Evolutionary conservation across 2,329 filamentous ascomycete genomes (phyloP), one percentile per base, ranked within the genome.

Genomic region (Chrysoporthe deuterocubensis): DNA sequence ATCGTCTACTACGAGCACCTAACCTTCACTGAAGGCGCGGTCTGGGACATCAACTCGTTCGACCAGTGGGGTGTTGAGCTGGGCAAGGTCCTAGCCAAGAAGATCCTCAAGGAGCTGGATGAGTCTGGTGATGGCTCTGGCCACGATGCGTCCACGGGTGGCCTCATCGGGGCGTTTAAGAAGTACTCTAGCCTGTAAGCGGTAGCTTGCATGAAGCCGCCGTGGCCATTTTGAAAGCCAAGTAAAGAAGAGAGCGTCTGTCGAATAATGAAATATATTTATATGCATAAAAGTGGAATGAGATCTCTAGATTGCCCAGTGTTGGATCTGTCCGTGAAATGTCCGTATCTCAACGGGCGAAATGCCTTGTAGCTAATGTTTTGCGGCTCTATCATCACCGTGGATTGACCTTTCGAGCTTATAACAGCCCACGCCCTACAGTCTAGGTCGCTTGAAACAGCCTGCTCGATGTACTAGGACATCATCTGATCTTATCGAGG

Each of bases 1-100:
- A 99, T 99, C 75, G 95, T 94, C 72, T 99, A 98, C 87, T 99
- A 99, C 82, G 96, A 99, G 87, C 96, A 99, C 83, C 83, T 98
- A 70, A 98, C 96, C 67, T 99, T 99, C 81, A 96, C 93, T 48
- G 96, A 99, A 84, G 96, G 96, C 75, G 95, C 94, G 64, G 86
- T 99, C 78, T 99, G 96, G 96, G 97, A 98, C 84, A 97, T 99
- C 86, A 99, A 99, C 89, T 94, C 91, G 77, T 99, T 98, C 78
- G 96, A 99, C 83, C 96, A 99, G 86, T 99, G 96, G 96, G 96
- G 96, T 82, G 96, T 99, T 57, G 96, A 99, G 86, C 85, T 99
- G 71, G 96, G 96, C 80, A 99, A 99, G 90, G 90, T 91, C 52
- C 84, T 99, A 73, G 96, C 96, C 70, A 98, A 95, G 90, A 94